phyloP scores from a whole-genome alignment of 2,329 filamentous ascomycete genomes.

The Sclerotinia spermophila region DNA sequence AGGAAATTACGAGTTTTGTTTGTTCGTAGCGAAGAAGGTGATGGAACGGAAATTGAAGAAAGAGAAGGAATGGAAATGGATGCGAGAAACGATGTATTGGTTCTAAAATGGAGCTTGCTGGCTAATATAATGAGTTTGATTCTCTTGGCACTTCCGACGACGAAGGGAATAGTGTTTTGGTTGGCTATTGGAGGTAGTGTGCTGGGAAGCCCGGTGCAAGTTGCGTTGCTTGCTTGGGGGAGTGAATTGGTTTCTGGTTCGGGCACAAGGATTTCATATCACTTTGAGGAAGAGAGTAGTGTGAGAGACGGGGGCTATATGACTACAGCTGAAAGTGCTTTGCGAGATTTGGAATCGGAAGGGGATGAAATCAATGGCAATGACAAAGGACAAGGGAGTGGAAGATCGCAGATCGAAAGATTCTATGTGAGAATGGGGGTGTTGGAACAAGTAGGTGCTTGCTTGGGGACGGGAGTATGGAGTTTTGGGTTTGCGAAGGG shows the following conservation, averaged over 20 bases:
- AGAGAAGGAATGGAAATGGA: background rate
- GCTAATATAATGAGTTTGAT: background rate
- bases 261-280: accelerated
- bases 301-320: background rate
- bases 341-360: background rate
- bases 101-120: background rate
- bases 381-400: background rate
- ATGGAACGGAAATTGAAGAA: background rate
- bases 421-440: background rate
- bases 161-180: background rate
- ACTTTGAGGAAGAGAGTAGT: background rate
- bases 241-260: background rate
- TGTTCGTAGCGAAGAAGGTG: background rate
- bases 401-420: background rate
- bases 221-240: background rate
- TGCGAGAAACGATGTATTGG: background rate
- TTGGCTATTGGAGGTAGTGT: background rate
- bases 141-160: background rate
- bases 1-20: background rate
- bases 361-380: background rate
- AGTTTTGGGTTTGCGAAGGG: constrained; percentile 4
- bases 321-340: background rate
- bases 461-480: background rate
- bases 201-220: background rate
- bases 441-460: background rate